Base-by-base conservation (phyloP, 129 eudicot genomes). In the Scalesia atractyloides region DNA sequence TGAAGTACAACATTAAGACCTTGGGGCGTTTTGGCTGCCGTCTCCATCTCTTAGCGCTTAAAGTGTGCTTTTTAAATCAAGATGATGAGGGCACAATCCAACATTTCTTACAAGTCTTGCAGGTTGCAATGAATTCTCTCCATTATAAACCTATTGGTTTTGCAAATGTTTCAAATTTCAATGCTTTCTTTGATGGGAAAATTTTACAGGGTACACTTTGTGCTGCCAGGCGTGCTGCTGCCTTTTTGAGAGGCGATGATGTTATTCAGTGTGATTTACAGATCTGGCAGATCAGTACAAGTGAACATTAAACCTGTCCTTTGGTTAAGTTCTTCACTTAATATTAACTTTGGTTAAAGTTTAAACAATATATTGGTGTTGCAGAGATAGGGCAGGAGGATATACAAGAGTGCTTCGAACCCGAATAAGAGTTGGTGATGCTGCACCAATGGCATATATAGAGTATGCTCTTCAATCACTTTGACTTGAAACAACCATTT, bases 181-280 rank as follows among this genome's bases (percentile, higher is more conserved):
- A 36, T 16, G 22, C 20, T 51, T 13, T 60, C 20, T 3, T 48
- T 7, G 0, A 18, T 24, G 49, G 41, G 14, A 16, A 63, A 56
- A 34, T 59, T 41, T 74, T 76, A 46, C 88, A 93, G 96, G 97
- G 99, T 18, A 84, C 91, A 22, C 94, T 90, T 18, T 88, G 83
- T 90, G 99, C 99, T 88, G 93, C 97, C 58, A 82, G 97, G 80
- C 91, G 83, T 54, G 99, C 99, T 66, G 97, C 89, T 76, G 94
- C 91, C 33, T 95, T 95, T 84, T 97, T 88, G 66, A 84, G 99
- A 72, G 99, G 97, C 3, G 97, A 95, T 86, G 99, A 90, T 80
- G 99, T 90, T 70, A 72, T 88, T 76, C 99, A n/a, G n/a, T n/a
- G n/a, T n/a, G n/a, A 63, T 95, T 86, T 78, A 88, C 99, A 5